A percentile compares a stretch with the other conserved stretches of the same genome.
Evolutionary conservation across 805 yeast species (phyloP).

Genomic region (Wilhelminamyces savonicus): DNA sequence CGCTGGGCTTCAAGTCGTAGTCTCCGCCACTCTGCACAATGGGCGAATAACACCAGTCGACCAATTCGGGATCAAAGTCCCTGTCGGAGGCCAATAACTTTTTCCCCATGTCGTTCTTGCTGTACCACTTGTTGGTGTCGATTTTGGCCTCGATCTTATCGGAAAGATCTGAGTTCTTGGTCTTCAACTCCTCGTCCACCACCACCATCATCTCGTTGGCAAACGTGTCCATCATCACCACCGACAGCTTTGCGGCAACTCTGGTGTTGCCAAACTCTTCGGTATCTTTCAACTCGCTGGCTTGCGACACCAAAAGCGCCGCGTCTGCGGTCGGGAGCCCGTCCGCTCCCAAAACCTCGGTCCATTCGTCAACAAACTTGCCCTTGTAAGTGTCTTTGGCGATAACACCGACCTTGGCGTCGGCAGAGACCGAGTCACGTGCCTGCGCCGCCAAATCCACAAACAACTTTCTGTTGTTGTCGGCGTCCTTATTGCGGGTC

Average conservation of each 20-base stretch:
- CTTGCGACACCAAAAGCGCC: constrained; percentile 43
- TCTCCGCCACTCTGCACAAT: constrained; percentile 84
- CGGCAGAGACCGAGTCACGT: constrained; percentile 29
- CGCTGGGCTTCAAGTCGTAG: constrained; percentile 79
- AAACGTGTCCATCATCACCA: constrained; percentile 73
- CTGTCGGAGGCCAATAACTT: constrained; percentile 41
- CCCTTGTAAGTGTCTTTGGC: constrained; percentile 77
- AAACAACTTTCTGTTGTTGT: constrained; percentile 62
- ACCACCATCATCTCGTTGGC: constrained; percentile 82
- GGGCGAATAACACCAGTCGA: constrained; percentile 95
- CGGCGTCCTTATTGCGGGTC: constrained; percentile 76
- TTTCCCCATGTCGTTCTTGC: constrained; percentile 44
- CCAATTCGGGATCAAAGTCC: constrained; percentile 66
- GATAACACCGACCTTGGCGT: constrained; percentile 56
- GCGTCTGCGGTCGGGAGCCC: constrained; percentile 39
- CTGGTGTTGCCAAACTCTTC: constrained; percentile 62
- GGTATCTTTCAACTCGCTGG: constrained; percentile 72
- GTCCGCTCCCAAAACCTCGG: constrained; percentile 30
- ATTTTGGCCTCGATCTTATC: constrained; percentile 76
- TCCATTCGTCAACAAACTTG: constrained; percentile 81
- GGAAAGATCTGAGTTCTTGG: constrained; percentile 65
- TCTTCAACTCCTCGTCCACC: constrained; percentile 79
- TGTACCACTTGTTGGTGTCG: constrained; percentile 65
- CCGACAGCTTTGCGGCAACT: constrained; percentile 71
- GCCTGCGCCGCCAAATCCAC: constrained; percentile 47